Conservation (phyloP, 345 rosid genomes). For the Populus simonii region DNA sequence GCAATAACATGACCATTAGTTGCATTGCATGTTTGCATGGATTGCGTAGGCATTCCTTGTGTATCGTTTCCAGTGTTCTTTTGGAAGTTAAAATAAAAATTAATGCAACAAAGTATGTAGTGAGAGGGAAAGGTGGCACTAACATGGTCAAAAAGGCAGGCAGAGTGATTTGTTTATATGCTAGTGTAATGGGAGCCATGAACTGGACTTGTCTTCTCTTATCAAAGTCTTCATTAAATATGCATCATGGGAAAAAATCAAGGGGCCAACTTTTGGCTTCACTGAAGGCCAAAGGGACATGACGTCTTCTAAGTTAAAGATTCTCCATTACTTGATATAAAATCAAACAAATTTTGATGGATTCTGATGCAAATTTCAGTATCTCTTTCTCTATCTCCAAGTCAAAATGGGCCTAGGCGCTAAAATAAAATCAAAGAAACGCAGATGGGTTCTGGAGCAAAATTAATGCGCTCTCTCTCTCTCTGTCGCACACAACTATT, state of each 20-base stretch:
- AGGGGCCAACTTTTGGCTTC: slow-evolving; percentile 47
- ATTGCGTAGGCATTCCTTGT: slow-evolving; percentile 20
- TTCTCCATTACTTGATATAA: slow-evolving; percentile 47
- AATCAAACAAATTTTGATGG: slow-evolving; percentile 45
- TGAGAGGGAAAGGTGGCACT: slow-evolving; percentile 46
- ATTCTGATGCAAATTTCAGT: slow-evolving; percentile 52
- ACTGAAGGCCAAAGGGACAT: slow-evolving; percentile 45
- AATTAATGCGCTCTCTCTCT: slow-evolving; percentile 21
- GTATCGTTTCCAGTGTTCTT: not conserved
- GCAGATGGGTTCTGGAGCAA: slow-evolving; percentile 15
- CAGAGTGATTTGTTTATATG: slow-evolving; percentile 31
- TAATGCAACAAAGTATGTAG: not conserved
- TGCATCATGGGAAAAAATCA: slow-evolving; percentile 27
- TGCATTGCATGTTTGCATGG: slow-evolving; percentile 39
- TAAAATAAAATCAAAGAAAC: slow-evolving; percentile 14
- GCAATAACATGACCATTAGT: slow-evolving; percentile 20
- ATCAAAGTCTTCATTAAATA: slow-evolving; percentile 22
- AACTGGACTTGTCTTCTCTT: slow-evolving; percentile 49
- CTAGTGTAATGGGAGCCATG: slow-evolving; percentile 53
- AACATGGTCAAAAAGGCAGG: slow-evolving; percentile 46
- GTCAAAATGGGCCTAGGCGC: slow-evolving; percentile 4
- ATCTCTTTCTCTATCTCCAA: slow-evolving; percentile 7
- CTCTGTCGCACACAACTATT: not conserved
- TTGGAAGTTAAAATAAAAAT: not conserved
- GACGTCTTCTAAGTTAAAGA: slow-evolving; percentile 49